These are phyloP conservation scores for Rhizopus sp. DNA, from an alignment of 371 early-diverging fungal genomes.

Conservation along the genomic window DNA sequence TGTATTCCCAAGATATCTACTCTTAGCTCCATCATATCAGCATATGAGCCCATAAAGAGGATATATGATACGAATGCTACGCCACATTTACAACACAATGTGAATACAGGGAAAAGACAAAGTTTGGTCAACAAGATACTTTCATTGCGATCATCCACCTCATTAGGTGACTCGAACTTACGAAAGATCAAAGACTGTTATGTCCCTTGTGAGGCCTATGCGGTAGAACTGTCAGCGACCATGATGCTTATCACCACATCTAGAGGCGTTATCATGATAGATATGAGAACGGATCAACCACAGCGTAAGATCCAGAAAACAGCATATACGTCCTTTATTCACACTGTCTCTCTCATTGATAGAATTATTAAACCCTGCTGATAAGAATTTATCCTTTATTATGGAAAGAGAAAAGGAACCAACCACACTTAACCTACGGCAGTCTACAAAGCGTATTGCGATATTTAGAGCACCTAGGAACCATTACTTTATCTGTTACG, in stretches of 20 bases:
- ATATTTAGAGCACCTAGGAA: conserved; percentile 36
- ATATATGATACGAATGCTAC: background rate
- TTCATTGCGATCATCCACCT: background rate
- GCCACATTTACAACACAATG: background rate
- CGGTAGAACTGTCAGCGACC: conserved; percentile 37
- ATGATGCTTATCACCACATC: conserved; percentile 49
- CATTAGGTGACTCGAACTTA: conserved; percentile 28
- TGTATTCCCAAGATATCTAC: conserved; percentile 44
- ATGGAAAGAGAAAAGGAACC: conserved; percentile 45
- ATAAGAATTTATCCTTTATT: conserved; percentile 39
- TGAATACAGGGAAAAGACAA: background rate
- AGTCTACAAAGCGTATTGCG: conserved; percentile 40
- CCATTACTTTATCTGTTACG: conserved; percentile 50
- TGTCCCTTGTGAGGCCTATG: conserved; percentile 47
- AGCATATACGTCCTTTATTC: background rate
- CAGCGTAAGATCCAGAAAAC: conserved; percentile 32
- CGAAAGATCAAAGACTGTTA: conserved; percentile 41
- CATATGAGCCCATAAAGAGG: background rate
- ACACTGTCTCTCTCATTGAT: background rate
- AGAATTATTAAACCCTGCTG: conserved; percentile 46
- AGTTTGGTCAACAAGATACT: conserved; percentile 3
- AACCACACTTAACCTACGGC: conserved; percentile 31
- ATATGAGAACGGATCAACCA: conserved; percentile 44
- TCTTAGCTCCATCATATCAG: conserved; percentile 5
- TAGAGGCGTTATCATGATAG: conserved; percentile 45